Evolutionary conservation across 257 asterid species (phyloP).

Genomic region (Fraxinus anomala): DNA sequence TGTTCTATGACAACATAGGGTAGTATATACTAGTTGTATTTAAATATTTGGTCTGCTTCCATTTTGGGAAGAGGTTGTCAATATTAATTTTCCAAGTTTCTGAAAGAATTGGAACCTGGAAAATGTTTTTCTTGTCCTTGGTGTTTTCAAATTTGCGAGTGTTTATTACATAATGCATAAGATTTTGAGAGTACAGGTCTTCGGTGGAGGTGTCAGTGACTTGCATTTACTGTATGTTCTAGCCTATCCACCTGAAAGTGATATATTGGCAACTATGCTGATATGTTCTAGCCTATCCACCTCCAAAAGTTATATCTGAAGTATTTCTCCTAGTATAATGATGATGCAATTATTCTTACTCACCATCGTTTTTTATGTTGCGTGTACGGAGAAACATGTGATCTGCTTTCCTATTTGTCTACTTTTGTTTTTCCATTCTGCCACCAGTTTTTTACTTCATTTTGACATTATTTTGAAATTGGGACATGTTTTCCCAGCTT

Average conservation of each 20-base stretch:
- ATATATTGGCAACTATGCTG: neutral
- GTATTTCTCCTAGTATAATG: neutral
- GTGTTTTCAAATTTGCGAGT: neutral
- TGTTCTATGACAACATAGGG: neutral
- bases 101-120: neutral
- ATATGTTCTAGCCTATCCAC: slow-evolving; percentile 1
- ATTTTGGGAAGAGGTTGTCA: neutral
- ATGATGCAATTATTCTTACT: slow-evolving; percentile 2
- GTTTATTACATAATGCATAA: neutral
- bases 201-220: neutral
- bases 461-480: slow-evolving; percentile 19
- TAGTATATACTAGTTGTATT: neutral
- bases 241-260: neutral
- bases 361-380: neutral
- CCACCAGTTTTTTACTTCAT: slow-evolving; percentile 10
- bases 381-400: neutral
- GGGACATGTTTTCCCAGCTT: slow-evolving; percentile 20
- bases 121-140: neutral
- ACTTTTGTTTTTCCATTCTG: slow-evolving; percentile 14
- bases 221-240: neutral
- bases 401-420: slow-evolving; percentile 8
- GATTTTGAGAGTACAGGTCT: neutral
- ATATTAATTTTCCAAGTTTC: neutral
- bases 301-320: neutral
- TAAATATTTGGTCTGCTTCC: neutral